phyloP scores from a whole-genome alignment of 2,329 filamentous ascomycete genomes.

The Pseudodiploospora longispora region DNA sequence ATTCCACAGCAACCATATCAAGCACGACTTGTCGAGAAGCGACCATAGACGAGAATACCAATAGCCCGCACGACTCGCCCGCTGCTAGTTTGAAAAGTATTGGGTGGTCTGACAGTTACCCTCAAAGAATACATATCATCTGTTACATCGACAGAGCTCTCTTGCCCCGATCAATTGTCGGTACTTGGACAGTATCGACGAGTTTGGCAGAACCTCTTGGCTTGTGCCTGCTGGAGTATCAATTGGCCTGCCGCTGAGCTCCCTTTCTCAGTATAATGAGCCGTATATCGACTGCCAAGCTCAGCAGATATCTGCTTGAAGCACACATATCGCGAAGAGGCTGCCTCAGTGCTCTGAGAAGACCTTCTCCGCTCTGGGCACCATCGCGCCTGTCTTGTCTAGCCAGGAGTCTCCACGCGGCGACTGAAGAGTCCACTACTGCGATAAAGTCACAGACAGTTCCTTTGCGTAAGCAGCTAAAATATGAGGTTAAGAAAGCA shows the following conservation, averaged over 20 bases:
- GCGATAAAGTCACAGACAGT: slow-evolving; percentile 19
- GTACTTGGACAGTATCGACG: too few species aligned
- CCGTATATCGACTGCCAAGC: slow-evolving; percentile 33
- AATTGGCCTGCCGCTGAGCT: background rate
- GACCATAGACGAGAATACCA: too few species aligned
- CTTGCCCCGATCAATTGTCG: too few species aligned
- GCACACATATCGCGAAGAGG: slow-evolving; percentile 35
- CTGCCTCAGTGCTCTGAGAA: slow-evolving; percentile 25
- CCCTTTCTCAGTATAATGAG: slow-evolving; percentile 28
- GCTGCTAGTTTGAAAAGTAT: too few species aligned
- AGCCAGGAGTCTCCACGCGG: slow-evolving; percentile 24
- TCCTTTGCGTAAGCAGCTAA: slow-evolving; percentile 63
- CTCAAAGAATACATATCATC: too few species aligned
- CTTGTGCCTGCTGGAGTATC: too few species aligned
- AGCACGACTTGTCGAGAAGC: too few species aligned
- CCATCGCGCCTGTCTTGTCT: slow-evolving; percentile 8
- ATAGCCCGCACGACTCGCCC: too few species aligned
- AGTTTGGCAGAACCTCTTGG: too few species aligned
- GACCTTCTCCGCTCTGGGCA: slow-evolving; percentile 8
- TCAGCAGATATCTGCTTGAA: slow-evolving; percentile 41
- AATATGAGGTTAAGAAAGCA: slow-evolving; percentile 61
- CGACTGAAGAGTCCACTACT: slow-evolving; percentile 16
- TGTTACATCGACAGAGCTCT: too few species aligned
- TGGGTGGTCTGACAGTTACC: too few species aligned
- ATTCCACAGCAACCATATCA: too few species aligned